These are phyloP conservation scores for Salix koriyanagi DNA, from an alignment of 345 rosid species.

Conservation along the genomic window DNA sequence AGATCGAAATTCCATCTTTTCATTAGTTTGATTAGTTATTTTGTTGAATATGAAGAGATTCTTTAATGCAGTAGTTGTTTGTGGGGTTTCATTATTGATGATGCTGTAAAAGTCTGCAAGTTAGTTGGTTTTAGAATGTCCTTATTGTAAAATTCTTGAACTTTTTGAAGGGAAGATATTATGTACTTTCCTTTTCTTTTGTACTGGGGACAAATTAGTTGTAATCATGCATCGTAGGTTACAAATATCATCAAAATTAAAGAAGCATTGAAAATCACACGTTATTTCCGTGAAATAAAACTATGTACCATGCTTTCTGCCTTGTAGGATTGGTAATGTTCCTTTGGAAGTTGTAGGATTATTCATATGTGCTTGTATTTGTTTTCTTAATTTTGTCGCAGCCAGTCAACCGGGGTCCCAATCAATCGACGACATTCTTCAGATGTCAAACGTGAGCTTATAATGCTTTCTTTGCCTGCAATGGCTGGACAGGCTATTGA, in stretches of 20 bases:
- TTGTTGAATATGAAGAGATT: neutral
- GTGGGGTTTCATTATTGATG: neutral
- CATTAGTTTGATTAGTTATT: slow-evolving; percentile 1
- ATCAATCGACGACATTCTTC: slow-evolving; percentile 25
- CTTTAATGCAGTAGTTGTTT: neutral
- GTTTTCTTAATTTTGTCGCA: slow-evolving; percentile 24
- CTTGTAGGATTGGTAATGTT: neutral
- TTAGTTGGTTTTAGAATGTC: neutral
- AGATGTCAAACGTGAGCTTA: slow-evolving; percentile 62
- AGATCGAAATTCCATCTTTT: slow-evolving; percentile 22
- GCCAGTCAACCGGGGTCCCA: slow-evolving; percentile 31
- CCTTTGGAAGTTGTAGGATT: neutral
- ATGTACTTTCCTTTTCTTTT: too few species aligned
- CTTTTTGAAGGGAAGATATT: neutral
- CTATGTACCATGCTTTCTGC: neutral
- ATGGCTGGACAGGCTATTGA: slow-evolving; percentile 89
- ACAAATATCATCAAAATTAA: neutral
- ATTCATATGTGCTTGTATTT: neutral
- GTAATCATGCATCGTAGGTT: neutral
- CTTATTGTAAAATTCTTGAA: neutral
- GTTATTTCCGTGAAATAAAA: neutral
- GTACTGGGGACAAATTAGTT: neutral
- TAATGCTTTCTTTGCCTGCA: slow-evolving; percentile 83
- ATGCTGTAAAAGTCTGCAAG: neutral
- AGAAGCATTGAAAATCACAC: neutral